A percentile compares a stretch with the other conserved stretches of the same genome.
phyloP scores from a whole-genome alignment of 768 basidiomycete genomes.

The Roridomyces roridus region DNA sequence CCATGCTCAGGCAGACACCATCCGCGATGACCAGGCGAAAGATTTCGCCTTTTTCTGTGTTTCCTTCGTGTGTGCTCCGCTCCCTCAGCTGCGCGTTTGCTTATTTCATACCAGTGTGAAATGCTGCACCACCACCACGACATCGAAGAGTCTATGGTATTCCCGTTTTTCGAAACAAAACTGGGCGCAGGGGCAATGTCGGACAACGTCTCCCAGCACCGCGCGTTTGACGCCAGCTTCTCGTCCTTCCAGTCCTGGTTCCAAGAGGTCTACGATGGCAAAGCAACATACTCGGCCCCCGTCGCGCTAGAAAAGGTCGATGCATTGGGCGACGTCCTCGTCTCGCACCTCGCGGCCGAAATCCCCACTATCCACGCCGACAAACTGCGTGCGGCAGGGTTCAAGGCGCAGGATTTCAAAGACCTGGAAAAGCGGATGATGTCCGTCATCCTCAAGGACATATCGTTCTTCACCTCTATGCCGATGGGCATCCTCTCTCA shows the following conservation, averaged over 20 bases:
- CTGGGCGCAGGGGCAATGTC: conserved; percentile 30
- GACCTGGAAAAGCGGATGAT: conserved; percentile 26
- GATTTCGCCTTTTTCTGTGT: conserved; percentile 34
- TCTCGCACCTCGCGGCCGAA: conserved; percentile 35
- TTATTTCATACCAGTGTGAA: conserved; percentile 21
- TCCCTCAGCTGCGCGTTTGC: not conserved
- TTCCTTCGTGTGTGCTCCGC: conserved; percentile 26
- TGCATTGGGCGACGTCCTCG: conserved; percentile 32
- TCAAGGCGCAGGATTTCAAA: conserved; percentile 33
- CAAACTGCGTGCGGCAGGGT: conserved; percentile 27
- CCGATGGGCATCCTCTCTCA: conserved; percentile 30
- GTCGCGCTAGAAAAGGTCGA: conserved; percentile 31
- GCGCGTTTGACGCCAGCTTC: conserved; percentile 32
- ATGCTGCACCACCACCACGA: conserved; percentile 38
- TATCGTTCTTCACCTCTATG: conserved; percentile 30
- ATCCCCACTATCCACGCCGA: conserved; percentile 31
- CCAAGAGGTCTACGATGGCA: conserved; percentile 63
- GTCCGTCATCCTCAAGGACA: conserved; percentile 26
- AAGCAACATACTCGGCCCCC: conserved; percentile 55
- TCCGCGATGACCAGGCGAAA: conserved; percentile 30
- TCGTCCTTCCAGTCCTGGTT: conserved; percentile 38
- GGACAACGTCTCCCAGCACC: conserved; percentile 35
- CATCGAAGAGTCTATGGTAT: conserved; percentile 35
- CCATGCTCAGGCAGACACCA: conserved; percentile 29
- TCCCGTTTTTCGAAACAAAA: conserved; percentile 34